phyloP scores from a whole-genome alignment of 768 basidiomycete species.

The Serendipita sp. region DNA sequence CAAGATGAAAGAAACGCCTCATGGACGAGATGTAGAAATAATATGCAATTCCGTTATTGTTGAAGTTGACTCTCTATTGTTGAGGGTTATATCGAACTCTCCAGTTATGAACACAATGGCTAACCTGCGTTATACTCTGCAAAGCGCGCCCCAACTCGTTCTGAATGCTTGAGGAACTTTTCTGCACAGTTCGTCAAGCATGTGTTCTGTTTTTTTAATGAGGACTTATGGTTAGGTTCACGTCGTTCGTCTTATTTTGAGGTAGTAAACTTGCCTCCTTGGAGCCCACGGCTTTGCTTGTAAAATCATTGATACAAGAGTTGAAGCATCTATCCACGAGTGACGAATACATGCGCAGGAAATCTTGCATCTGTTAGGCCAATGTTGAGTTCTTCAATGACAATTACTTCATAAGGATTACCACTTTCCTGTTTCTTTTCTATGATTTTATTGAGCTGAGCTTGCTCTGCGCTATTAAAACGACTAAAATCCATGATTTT shows the following conservation, averaged over 20 bases:
- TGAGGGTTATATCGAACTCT: not conserved
- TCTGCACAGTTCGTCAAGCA: constrained; percentile 90
- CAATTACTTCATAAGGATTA: not conserved
- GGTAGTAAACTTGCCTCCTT: constrained; percentile 53
- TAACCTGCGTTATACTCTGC: constrained; percentile 82
- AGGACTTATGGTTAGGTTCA: not conserved
- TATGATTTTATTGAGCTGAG: constrained; percentile 86
- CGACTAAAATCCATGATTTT: constrained; percentile 65
- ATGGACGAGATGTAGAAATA: not conserved
- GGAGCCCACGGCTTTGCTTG: constrained; percentile 77
- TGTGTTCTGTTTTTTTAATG: constrained; percentile 38
- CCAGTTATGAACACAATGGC: constrained; percentile 16
- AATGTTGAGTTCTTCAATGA: not conserved
- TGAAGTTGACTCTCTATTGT: not conserved
- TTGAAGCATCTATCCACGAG: constrained; percentile 94
- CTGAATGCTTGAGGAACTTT: constrained; percentile 95
- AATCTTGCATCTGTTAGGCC: constrained; percentile 81
- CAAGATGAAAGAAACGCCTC: not conserved
- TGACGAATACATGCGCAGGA: constrained; percentile 83
- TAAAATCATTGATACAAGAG: constrained; percentile 91
- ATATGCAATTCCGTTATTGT: not conserved
- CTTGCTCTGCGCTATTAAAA: constrained; percentile 81
- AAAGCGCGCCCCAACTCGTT: constrained; percentile 80
- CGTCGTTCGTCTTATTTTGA: constrained; percentile 4
- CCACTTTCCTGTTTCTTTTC: constrained; percentile 82